A percentile compares a stretch with the other conserved stretches of the same genome.
Conservation (phyloP, 2,329 filamentous ascomycete species). For the Penicillium olsonii region DNA sequence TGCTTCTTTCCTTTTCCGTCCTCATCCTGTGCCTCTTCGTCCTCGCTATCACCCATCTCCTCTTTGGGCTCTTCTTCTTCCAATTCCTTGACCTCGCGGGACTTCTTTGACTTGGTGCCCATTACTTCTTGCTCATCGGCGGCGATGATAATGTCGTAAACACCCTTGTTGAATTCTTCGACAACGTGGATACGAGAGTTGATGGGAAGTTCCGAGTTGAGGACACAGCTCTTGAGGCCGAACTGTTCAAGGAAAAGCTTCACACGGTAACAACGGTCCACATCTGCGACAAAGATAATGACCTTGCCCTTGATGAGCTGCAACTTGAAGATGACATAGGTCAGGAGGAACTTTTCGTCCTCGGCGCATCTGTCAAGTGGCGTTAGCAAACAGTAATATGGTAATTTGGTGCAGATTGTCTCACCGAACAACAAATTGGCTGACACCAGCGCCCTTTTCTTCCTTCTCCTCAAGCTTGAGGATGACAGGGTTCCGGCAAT, state of each 20-base stretch:
- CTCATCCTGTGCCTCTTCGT: constrained; percentile 36
- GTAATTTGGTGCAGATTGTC: constrained; percentile 20
- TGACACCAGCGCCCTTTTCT: constrained; percentile 72
- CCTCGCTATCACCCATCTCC: constrained; percentile 41
- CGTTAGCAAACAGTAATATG: constrained; percentile 22
- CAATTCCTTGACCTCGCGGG: constrained; percentile 25
- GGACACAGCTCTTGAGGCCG: constrained; percentile 85
- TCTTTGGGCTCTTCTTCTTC: constrained; percentile 30
- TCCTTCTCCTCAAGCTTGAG: constrained; percentile 83
- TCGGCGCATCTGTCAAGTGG: constrained; percentile 69
- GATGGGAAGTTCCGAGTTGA: constrained; percentile 92
- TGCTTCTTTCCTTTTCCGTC: constrained; percentile 24
- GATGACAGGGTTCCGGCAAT: constrained; percentile 77
- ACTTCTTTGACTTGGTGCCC: constrained; percentile 50
- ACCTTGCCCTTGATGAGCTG: constrained; percentile 92
- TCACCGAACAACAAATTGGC: constrained; percentile 82
- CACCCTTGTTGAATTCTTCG: constrained; percentile 92
- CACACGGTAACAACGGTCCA: constrained; percentile 85
- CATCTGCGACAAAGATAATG: constrained; percentile 79
- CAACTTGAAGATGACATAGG: constrained; percentile 93
- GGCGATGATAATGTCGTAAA: constrained; percentile 98
- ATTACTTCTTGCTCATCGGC: constrained; percentile 88
- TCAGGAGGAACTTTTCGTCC: constrained; percentile 92
- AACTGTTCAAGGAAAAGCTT: constrained; percentile 98
- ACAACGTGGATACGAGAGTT: constrained; percentile 93